Conservation (phyloP, 768 basidiomycete genomes). For the Sutorius australiensis region DNA sequence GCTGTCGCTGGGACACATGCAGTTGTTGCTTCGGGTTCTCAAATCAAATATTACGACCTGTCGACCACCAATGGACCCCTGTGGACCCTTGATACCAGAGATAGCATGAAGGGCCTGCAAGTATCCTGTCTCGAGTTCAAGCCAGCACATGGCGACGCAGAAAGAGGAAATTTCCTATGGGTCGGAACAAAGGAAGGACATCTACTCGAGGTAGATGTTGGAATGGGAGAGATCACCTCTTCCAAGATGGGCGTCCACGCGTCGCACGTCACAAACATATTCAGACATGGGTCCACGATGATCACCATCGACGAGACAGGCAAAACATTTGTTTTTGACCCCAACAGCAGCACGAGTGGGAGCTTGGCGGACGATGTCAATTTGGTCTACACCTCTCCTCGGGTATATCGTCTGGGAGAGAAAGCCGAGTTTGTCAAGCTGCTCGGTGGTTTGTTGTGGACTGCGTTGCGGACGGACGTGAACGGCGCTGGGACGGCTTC, state of each 20-base stretch:
- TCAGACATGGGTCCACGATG: constrained; percentile 68
- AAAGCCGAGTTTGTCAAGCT: constrained; percentile 78
- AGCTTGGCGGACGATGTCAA: constrained; percentile 39
- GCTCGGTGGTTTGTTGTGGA: constrained; percentile 80
- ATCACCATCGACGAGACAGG: constrained; percentile 82
- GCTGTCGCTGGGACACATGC: constrained; percentile 55
- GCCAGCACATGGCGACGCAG: constrained; percentile 40
- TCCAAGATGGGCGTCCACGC: constrained; percentile 62
- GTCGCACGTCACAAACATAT: constrained; percentile 65
- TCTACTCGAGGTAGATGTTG: constrained; percentile 76
- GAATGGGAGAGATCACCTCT: constrained; percentile 53
- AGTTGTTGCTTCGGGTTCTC: constrained; percentile 55
- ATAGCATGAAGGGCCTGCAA: constrained; percentile 63
- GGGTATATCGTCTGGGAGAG: constrained; percentile 68
- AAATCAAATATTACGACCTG: constrained; percentile 63
- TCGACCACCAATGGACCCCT: constrained; percentile 43
- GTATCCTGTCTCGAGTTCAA: constrained; percentile 79
- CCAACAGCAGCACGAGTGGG: constrained; percentile 31
- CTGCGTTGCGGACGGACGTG: constrained; percentile 55
- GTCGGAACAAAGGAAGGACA: constrained; percentile 89
- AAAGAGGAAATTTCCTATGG: constrained; percentile 71
- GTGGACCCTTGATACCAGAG: constrained; percentile 56
- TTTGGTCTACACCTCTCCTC: constrained; percentile 47
- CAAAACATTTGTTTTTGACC: constrained; percentile 72
- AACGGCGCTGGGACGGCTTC: constrained; percentile 41